Evolutionary conservation across 1,284 basidiomycete genomes (phyloP), one percentile per base, ranked within the genome.

Genomic region (Mycosarcoma maydis): DNA sequence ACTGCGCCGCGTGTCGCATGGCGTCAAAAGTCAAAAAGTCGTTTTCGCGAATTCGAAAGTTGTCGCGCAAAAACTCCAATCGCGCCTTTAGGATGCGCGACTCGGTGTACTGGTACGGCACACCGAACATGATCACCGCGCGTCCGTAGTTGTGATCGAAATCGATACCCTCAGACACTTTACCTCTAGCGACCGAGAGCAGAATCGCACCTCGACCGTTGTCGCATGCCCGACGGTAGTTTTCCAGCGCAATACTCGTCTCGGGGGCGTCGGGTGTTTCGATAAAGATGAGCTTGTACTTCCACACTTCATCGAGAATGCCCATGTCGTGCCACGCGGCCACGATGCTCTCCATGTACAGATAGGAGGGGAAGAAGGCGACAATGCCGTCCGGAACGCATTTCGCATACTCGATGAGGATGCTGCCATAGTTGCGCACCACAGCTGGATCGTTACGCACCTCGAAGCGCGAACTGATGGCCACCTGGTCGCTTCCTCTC

Each of bases 311-410:
- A 78, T 95, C 97, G 62, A 99, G 85, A 73, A 98, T 98, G 41
- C 95, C 96, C 96, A 99, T 98, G 82, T 99, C 96, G 82, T 98
- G 97, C 96, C 96, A 99, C 13, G 96, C 96, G 3, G 94, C 93
- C 19, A 98, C 96, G 69, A 99, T 99, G 30, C 92, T 94, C 84
- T 99, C 96, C 96, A 99, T 99, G 84, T 99, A 99, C 23, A 99
- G 88, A 84, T 99, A 99, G 81, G 92, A 94, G 16, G 96, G 96
- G 84, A 99, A 99, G 87, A 99, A 99, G 8, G 94, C 95, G 29
- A 98, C 96, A 62, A 99, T 92, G n/a, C 96, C 96, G 83, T 99
- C 96, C 6, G 96, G 96, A 0, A 98, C 93, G 51, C 92, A 93
- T 82, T 94, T 95, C 83, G 92, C 92, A 84, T 97, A 97, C 83